These are phyloP conservation scores for Conringia planisiliqua DNA, from an alignment of 345 rosid species.

Conservation along the genomic window DNA sequence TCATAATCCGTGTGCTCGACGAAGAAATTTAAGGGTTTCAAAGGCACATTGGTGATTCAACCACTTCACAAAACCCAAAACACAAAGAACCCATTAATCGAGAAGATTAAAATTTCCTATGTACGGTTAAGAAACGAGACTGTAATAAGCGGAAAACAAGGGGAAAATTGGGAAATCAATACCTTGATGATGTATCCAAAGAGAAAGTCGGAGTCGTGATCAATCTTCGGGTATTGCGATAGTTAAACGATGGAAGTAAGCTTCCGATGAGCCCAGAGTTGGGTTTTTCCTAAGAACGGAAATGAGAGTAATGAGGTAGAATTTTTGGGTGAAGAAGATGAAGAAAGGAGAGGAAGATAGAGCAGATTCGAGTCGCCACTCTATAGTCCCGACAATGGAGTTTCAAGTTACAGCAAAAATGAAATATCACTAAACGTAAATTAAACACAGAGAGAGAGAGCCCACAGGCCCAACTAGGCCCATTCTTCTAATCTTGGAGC, in stretches of 20 bases:
- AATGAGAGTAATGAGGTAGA: background rate
- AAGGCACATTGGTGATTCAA: conserved; percentile 12
- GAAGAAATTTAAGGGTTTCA: background rate
- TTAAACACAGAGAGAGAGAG: background rate
- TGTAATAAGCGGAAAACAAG: background rate
- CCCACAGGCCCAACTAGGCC: background rate
- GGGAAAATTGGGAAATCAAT: background rate
- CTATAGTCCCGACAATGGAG: too few species aligned
- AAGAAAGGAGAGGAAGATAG: too few species aligned
- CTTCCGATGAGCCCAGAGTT: background rate
- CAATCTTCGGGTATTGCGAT: background rate
- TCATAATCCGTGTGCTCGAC: background rate
- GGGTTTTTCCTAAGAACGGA: background rate
- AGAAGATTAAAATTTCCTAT: background rate
- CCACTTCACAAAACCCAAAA: background rate
- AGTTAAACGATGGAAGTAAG: background rate
- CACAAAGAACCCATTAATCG: conserved; percentile 4
- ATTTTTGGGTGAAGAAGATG: background rate
- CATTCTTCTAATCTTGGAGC: background rate
- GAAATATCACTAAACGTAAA: background rate
- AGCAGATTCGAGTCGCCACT: background rate
- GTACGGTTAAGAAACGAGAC: background rate
- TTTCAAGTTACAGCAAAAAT: too few species aligned
- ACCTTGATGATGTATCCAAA: conserved; percentile 6
- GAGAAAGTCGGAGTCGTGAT: background rate